Conservation (phyloP, 2,329 filamentous ascomycete genomes). For the Lizonia empirigonia region DNA sequence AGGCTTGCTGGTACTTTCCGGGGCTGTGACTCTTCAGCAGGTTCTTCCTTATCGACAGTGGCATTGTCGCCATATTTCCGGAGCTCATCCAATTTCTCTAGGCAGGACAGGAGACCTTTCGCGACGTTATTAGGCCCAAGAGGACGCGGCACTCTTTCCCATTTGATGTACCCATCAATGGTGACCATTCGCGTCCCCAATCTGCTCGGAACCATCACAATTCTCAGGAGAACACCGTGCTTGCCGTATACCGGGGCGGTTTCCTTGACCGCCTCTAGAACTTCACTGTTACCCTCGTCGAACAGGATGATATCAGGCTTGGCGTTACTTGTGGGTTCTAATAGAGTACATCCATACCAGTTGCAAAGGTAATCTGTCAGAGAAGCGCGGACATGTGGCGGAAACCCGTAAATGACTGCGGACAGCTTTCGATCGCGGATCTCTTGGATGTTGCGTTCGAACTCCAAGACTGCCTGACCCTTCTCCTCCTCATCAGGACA, state of each 20-base stretch:
- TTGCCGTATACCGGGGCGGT: conserved; percentile 14
- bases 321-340: conserved; percentile 9
- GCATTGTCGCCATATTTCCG: background rate
- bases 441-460: background rate
- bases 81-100: conserved; percentile 8
- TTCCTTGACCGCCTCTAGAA: conserved; percentile 2
- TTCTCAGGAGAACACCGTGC: conserved; percentile 18
- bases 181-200: conserved; percentile 7
- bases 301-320: conserved; percentile 18
- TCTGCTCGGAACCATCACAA: conserved; percentile 9
- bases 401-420: conserved; percentile 16
- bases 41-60: background rate
- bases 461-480: background rate
- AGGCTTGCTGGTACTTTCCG: background rate
- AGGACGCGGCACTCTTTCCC: conserved; percentile 14
- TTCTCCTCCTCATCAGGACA: background rate
- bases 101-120: conserved; percentile 5
- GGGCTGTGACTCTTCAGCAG: background rate
- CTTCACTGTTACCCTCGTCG: conserved; percentile 19
- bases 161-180: conserved; percentile 14
- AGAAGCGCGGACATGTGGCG: conserved; percentile 1
- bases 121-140: conserved; percentile 13
- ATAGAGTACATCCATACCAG: conserved; percentile 12
- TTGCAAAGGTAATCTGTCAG: conserved; percentile 12
- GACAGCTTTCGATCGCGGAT: conserved; percentile 5